Percentiles rank a stretch among this genome's conserved stretches.
phyloP scores from a whole-genome alignment of 192 early-diverging fungal genomes.

The Podila minutissima region DNA sequence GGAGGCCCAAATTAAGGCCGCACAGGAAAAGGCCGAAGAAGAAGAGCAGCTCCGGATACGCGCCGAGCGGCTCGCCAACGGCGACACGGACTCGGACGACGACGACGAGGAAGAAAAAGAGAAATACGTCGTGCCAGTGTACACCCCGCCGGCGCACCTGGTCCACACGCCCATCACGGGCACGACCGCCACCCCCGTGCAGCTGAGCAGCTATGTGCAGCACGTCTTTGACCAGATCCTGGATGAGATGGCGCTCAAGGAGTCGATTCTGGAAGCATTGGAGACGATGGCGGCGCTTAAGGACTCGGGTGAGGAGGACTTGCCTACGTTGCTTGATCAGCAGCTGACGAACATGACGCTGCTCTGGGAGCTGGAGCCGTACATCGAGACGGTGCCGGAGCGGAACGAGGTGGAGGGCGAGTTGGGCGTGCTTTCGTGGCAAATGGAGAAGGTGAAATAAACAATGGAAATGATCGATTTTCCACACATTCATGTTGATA shows the following conservation, averaged over 20 bases:
- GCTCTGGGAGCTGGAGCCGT: conserved; percentile 48
- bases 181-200: conserved; percentile 23
- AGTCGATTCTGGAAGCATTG: conserved; percentile 35
- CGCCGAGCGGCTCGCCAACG: not conserved
- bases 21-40: conserved; percentile 16
- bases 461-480: not conserved
- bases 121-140: conserved; percentile 6
- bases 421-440: conserved; percentile 35
- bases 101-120: conserved; percentile 2
- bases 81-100: not conserved
- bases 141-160: conserved; percentile 18
- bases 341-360: conserved; percentile 37
- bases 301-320: conserved; percentile 40
- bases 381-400: conserved; percentile 36
- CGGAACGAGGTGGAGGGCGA: conserved; percentile 16
- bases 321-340: conserved; percentile 35
- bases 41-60: not conserved
- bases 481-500: not conserved
- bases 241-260: conserved; percentile 40
- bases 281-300: conserved; percentile 24
- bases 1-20: conserved; percentile 16
- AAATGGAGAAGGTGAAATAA: conserved; percentile 43
- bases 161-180: conserved; percentile 19
- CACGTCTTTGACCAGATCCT: conserved; percentile 26
- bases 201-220: conserved; percentile 17